A percentile compares a stretch with the other conserved stretches of the same genome.
phyloP scores from a whole-genome alignment of 768 basidiomycete genomes.

The Hemileccinum impolitum region DNA sequence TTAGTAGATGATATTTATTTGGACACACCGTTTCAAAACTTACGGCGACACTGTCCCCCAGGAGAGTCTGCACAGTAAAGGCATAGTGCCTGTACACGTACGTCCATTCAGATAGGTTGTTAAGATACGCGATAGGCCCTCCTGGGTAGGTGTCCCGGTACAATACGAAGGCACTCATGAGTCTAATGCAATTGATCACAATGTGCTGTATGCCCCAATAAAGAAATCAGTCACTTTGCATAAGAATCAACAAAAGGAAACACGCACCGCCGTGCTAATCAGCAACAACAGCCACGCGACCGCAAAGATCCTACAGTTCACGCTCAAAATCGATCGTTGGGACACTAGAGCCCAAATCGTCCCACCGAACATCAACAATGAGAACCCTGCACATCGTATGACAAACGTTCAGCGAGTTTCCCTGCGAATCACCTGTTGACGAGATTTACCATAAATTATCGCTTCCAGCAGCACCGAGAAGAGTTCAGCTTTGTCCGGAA shows the following conservation, averaged over 20 bases:
- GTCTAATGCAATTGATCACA: slow-evolving; percentile 22
- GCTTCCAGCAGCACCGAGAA: slow-evolving; percentile 14
- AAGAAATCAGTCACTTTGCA: not conserved
- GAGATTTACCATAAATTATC: slow-evolving; percentile 16
- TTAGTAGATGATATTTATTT: not conserved
- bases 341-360: slow-evolving; percentile 26
- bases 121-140: slow-evolving; percentile 25
- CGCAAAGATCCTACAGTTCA: slow-evolving; percentile 24
- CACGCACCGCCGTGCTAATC: slow-evolving; percentile 29
- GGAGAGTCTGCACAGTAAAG: slow-evolving; percentile 26
- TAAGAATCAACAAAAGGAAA: not conserved
- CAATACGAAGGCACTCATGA: slow-evolving; percentile 24
- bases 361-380: slow-evolving; percentile 34
- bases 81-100: slow-evolving; percentile 28
- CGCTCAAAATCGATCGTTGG: not conserved
- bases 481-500: slow-evolving; percentile 16
- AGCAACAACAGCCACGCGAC: slow-evolving; percentile 27
- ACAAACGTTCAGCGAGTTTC: not conserved
- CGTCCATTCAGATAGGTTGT: slow-evolving; percentile 22
- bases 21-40: not conserved
- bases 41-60: slow-evolving; percentile 32
- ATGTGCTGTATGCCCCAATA: slow-evolving; percentile 18
- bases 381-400: slow-evolving; percentile 25
- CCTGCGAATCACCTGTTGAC: not conserved
- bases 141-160: slow-evolving; percentile 13